Conservation (phyloP, 805 yeast species). For the Yarrowia bubula region DNA sequence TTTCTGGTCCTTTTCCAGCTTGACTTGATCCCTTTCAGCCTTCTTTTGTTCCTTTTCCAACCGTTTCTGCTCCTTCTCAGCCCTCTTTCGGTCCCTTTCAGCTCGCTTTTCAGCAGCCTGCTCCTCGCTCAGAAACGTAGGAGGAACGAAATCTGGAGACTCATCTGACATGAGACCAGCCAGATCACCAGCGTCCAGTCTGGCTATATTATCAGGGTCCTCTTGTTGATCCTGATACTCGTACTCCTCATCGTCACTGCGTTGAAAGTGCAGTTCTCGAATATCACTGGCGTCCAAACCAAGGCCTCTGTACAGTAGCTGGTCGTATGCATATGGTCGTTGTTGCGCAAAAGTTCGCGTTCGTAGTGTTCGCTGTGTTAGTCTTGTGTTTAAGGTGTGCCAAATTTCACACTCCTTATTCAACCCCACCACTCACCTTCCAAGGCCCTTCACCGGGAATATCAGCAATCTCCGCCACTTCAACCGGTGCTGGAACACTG, state of each 20-base stretch:
- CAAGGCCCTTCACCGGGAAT: not conserved
- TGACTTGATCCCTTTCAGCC: not conserved
- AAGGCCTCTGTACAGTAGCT: not conserved
- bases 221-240: constrained; percentile 22
- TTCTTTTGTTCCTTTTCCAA: not conserved
- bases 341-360: constrained; percentile 10
- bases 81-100: not conserved
- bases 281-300: constrained; percentile 7
- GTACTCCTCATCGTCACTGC: constrained; percentile 13
- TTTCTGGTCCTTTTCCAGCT: not conserved
- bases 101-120: not conserved
- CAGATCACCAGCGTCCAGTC: not conserved
- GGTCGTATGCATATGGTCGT: constrained; percentile 13
- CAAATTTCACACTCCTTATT: not conserved
- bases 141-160: constrained; percentile 2
- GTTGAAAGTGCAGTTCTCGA: not conserved
- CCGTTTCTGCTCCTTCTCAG: not conserved
- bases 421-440: not conserved
- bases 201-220: not conserved
- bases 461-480: not conserved
- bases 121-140: not conserved
- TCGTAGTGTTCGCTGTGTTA: constrained; percentile 15
- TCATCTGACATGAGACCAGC: constrained; percentile 5
- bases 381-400: not conserved
- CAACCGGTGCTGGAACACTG: not conserved